Evolutionary conservation across 2,329 filamentous ascomycete genomes (phyloP), one percentile per base, ranked within the genome.

Genomic region (Pestalotiopsis sp.): DNA sequence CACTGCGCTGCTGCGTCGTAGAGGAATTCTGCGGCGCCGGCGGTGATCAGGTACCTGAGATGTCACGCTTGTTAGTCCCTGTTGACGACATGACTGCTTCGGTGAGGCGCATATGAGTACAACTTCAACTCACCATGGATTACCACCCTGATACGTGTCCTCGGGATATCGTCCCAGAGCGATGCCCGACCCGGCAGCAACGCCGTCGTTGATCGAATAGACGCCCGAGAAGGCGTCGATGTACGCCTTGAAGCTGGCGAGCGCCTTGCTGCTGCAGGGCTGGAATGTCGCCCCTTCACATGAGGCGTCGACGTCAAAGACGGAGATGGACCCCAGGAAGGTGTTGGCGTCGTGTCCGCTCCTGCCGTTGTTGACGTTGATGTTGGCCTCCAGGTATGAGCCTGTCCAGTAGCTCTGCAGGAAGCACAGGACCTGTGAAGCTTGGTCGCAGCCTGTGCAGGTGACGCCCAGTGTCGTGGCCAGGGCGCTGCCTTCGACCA

Each of bases 351-450:
- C 87, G 59, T 86, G 84, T 17, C 88, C 88, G n/a, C 81, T 83
- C 14, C 88, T 83, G 38, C 81, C 81, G 36, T 80, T 80, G 59
- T 83, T 78, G 45, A 69, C 71, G 69, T 81, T 82, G 70, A 87
- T 86, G 71, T 90, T 90, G 45, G 86, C 85, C 25, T 84, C 77
- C 27, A 87, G 82, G 70, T 85, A 87, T n/a, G 79, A 81, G 23
- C 85, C 84, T 61, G 84, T 87, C 88, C 89, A 91, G 79, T 87
- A 91, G 3, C 79, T 81, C 69, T 89, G 83, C 39, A 88, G 72
- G 72, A 86, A 86, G 74, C 86, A 88, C 5, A 86, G 79, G 2
- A 89, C 78, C 66, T 86, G 81, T 0, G 85, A 82, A 2, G 85
- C 84, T 23, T 85, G 83, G 57, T 82, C 82, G 74, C 87, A 90